These are phyloP conservation scores for Aureobasidium namibiae DNA, from an alignment of 2,329 filamentous ascomycete species.

Conservation along the genomic window DNA sequence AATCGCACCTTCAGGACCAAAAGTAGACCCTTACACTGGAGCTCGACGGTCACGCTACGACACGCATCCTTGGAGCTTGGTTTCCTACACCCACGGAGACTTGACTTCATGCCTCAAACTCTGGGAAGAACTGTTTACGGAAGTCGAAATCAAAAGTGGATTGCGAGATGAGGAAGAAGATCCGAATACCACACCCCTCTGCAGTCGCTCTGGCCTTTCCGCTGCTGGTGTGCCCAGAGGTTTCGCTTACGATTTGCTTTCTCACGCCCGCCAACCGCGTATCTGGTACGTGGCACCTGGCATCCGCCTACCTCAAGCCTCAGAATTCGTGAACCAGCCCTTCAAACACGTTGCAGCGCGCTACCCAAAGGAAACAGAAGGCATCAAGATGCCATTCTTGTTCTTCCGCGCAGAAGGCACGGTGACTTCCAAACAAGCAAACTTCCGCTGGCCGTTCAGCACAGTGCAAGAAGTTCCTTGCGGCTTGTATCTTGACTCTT, in stretches of 20 bases:
- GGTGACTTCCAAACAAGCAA: constrained; percentile 25
- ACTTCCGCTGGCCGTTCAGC: constrained; percentile 27
- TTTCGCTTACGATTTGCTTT: constrained; percentile 26
- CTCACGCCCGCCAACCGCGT: constrained; percentile 22
- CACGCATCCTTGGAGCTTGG: constrained; percentile 25
- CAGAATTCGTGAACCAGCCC: constrained; percentile 27
- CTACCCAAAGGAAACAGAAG: constrained; percentile 24
- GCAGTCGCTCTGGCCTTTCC: constrained; percentile 22
- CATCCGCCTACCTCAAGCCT: constrained; percentile 25
- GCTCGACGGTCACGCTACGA: constrained; percentile 17
- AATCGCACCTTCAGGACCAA: constrained; percentile 7
- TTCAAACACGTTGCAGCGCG: constrained; percentile 23
- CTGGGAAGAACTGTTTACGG: constrained; percentile 23
- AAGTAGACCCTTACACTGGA: constrained; percentile 13
- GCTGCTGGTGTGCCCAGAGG: constrained; percentile 23
- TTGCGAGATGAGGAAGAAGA: constrained; percentile 18
- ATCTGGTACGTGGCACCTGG: constrained; percentile 27
- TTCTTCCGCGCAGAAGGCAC: constrained; percentile 25
- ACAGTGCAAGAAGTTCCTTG: constrained; percentile 26
- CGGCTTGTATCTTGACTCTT: constrained; percentile 27
- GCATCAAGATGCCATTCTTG: constrained; percentile 27
- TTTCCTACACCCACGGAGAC: constrained; percentile 25
- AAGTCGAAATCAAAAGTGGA: constrained; percentile 22
- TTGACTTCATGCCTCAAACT: constrained; percentile 22
- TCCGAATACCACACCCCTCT: constrained; percentile 21